Percentiles rank a stretch among this genome's conserved stretches.
phyloP scores from a whole-genome alignment of 345 rosid genomes.

The Eucalyptus fibrosa region DNA sequence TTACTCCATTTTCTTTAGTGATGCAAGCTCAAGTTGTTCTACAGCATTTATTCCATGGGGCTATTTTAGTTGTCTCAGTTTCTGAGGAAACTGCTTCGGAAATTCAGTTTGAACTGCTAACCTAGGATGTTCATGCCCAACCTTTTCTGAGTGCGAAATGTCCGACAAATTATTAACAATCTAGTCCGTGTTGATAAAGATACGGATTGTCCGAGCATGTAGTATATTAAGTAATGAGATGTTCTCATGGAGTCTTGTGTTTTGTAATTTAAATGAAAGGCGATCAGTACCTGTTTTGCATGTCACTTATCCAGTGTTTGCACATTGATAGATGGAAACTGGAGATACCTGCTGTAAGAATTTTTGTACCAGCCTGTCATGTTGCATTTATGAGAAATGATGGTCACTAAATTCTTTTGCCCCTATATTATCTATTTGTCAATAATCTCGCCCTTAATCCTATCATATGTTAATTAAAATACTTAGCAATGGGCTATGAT shows the following conservation, averaged over 20 bases:
- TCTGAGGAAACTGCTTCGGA: neutral
- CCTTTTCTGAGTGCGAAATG: neutral
- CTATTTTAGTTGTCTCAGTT: neutral
- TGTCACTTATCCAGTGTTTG: neutral
- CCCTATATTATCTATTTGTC: neutral
- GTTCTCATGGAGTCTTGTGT: neutral
- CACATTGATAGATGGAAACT: neutral
- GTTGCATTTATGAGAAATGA: neutral
- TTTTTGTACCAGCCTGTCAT: neutral
- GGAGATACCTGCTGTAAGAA: neutral
- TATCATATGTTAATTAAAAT: neutral
- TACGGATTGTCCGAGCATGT: neutral
- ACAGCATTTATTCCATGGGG: neutral
- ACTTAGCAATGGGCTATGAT: neutral
- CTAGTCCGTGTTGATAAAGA: neutral
- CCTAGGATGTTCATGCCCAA: neutral
- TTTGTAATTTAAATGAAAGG: neutral
- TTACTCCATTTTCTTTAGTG: neutral
- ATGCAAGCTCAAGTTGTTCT: neutral
- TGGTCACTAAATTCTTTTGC: neutral
- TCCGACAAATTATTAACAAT: neutral
- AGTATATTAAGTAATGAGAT: neutral
- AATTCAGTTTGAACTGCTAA: neutral
- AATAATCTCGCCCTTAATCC: neutral
- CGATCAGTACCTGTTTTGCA: neutral